phyloP scores from a whole-genome alignment of 768 basidiomycete species.

The Calocera cornea region DNA sequence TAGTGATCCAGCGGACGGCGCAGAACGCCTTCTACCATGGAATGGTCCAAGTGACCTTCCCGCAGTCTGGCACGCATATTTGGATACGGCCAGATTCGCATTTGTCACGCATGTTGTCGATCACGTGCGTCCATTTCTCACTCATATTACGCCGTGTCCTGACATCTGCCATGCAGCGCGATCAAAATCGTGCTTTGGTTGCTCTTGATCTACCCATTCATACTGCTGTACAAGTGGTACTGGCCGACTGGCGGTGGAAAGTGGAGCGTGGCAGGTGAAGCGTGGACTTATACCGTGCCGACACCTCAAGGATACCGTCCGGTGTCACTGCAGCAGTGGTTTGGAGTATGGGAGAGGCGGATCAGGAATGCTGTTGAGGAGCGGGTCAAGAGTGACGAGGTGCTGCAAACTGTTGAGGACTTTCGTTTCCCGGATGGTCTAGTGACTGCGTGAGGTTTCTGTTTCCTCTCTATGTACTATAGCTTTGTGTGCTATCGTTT shows the following conservation, averaged over 20 bases:
- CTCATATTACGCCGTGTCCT: background rate
- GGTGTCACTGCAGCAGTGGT: background rate
- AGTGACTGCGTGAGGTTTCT: background rate
- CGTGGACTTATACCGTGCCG: background rate
- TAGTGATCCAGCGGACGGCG: constrained; percentile 1
- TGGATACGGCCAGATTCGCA: constrained; percentile 53
- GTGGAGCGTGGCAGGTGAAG: constrained; percentile 33
- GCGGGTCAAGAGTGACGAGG: background rate
- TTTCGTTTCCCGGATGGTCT: background rate
- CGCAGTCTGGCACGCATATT: constrained; percentile 35
- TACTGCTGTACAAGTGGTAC: constrained; percentile 66
- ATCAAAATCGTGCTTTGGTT: constrained; percentile 55
- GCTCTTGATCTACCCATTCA: constrained; percentile 59
- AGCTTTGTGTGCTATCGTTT: background rate
- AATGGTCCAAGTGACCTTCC: constrained; percentile 36
- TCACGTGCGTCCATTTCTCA: constrained; percentile 33
- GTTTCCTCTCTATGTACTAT: background rate
- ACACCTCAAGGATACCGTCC: background rate
- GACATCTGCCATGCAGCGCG: background rate
- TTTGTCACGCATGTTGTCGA: constrained; percentile 54
- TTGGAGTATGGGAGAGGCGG: background rate
- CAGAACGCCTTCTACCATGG: background rate
- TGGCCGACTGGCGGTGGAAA: constrained; percentile 51
- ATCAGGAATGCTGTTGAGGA: background rate
- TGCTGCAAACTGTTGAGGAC: background rate